Base-by-base conservation (phyloP, 2,329 filamentous ascomycete species). In the Hypocreales sp. region DNA sequence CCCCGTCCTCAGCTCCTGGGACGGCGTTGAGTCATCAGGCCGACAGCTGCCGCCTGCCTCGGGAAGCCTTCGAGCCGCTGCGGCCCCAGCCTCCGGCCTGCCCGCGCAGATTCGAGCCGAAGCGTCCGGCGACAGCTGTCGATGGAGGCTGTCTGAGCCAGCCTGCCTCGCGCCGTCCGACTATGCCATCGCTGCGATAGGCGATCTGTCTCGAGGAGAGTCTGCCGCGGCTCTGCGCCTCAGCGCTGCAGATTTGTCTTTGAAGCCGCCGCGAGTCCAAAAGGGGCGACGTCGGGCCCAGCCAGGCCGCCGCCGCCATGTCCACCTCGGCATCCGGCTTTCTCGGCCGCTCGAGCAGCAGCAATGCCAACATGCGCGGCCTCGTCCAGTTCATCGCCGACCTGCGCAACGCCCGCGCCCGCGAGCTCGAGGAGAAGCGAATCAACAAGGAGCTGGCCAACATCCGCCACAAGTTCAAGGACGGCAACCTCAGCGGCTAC, bases 361-460 rank as follows among this genome's bases (percentile, higher is more conserved):
- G 61, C 49, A 75, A 69, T 50, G 63, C 71, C 22, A 76, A 76
- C 46, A 78, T 78, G 72, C 69, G 72, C 40, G 87, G 90, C 16
- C 64, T 98, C 41, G 90, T 98, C 25, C 92, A 94, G 51, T 98
- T 98, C 60, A 98, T 98, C 51, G 90, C 90, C 35, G 90, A 98
- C 53, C 55, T 98, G 45, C 68, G 90, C 50, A 98, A 98, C 53
- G 90, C 90, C 29, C 71, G 90, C 53, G 90, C 92, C 25, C 72
- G 92, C 35, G 90, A 98, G 53, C 61, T 98, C 36, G 90, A 98
- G 54, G 90, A 98, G 64, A 98, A 98, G 67, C 72, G 90, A 49
- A 95, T 98, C 61, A 98, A 98, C 57, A 98, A 98, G 63, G 90
- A 98, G 61, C 60, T 98, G 53, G 90, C 90, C 49, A 98, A 98